Evolutionary conservation across 371 early-diverging fungal species (phyloP), one percentile per base, ranked within the genome.

Genomic region (Dichotomocladium elegans): DNA sequence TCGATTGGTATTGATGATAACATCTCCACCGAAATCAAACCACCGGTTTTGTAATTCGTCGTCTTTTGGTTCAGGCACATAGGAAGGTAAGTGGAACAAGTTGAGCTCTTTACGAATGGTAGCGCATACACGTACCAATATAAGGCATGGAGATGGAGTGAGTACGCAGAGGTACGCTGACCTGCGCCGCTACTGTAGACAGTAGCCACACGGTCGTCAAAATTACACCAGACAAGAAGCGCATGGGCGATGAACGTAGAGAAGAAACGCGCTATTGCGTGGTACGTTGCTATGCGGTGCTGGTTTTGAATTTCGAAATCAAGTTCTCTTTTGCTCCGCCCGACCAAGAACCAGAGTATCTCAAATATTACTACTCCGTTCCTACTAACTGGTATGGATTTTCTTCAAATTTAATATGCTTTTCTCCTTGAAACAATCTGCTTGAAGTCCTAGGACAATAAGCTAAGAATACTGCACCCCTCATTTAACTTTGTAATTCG

Each of bases 11-110:
- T 90, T 83, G 52, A 92, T 80, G 40, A 89, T 66, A 6, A 84
- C 58, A 53, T 85, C 80, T 41, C 81, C 87, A 53, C 83, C 86
- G 74, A 85, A 86, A 51, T 88, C 88, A 51, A 80, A 83, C 84
- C 85, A 85, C 50, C 85, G 80, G 59, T 79, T 85, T 57, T 83
- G 83, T 26, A 86, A 65, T 17, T 84, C 86, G 48, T 82, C 78
- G 68, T 86, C 86, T 81, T 64, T 40, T 26, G 22, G 37, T 29
- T 17, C 14, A 43, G 24, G 15, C 9, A 46, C 31, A 21, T 34
- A 51, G 33, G 27, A 3, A n/a, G 26, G 11, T 28, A 25, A 4
- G 34, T 17, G 37, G 21, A 6, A 9, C 37, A 50, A 26, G 24
- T 29, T 41, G n/a, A 7, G 7, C 41, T 3, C 10, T 8, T n/a